Evolutionary conservation across 225 moss, liverwort and hornwort species (phyloP), one percentile per base, ranked within the genome.

Genomic region (Bryoerythrophyllum caledonicum): DNA sequence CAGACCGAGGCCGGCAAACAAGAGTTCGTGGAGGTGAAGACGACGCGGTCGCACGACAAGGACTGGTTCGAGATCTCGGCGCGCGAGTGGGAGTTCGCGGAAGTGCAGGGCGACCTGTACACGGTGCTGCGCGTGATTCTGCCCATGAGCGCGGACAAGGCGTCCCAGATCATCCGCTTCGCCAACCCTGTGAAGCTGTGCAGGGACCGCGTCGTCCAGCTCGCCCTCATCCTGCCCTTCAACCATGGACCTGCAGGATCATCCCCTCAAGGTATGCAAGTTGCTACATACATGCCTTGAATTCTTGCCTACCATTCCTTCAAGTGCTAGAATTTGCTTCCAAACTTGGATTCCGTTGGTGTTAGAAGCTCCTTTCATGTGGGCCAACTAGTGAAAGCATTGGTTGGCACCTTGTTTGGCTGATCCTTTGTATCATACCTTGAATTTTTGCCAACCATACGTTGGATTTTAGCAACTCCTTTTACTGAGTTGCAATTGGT

Each of bases 21-120:
- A 55, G 93, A 96, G 77, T 96, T 86, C 68, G 82, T 96, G 46
- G 96, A 96, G 85, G 96, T 96, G 69, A 96, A 96, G 71, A 81
- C 90, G 74, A 96, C 96, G 27, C 90, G 91, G 16, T 91, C 92
- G 17, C 78, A 80, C 13, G 89, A 87, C 12, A 96, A 96, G 88
- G 93, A 96, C 71, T 96, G 96, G 96, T 96, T 96, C 65, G 96
- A 96, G 79, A 90, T 96, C 49, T 96, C 96, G 12, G 84, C 90
- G 32, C 90, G 89, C 6, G 93, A 96, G 77, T 96, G 93, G 93
- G 96, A 96, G 51, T 96, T 96, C 48, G 96, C 93, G 1, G 80
- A 81, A 66, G 40, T 78, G 4, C 90, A 94, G 61, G 87, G 89
- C 1, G 89, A 96, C 35, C 73, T 80, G 21, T 96, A 89, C 78